Evolutionary conservation across 1,284 basidiomycete species (phyloP), one percentile per base, ranked within the genome.

Genomic region (Takashimella koratensis): DNA sequence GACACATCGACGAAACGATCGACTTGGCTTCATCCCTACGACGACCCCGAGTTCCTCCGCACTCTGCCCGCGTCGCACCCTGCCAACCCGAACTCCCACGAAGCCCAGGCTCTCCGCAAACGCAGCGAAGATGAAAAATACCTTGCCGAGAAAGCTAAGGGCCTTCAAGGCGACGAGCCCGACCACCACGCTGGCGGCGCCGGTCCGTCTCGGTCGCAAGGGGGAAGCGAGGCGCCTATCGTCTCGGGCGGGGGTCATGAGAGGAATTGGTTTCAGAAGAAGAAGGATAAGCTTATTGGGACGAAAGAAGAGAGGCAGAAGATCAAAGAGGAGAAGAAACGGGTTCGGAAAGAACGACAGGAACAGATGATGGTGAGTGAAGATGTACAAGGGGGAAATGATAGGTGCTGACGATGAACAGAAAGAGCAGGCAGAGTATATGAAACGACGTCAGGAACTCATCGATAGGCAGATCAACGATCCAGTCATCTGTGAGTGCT

Each of bases 21-120:
- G 3, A 66, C 55, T 27, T 74, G 72, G 72, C 16, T 66, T 12
- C 71, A 74, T 52, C 71, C 71, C 3, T 74, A 72, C 53, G 71
- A 74, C 47, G 71, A 72, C 49, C 67, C 69, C 1, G 66, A 64
- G 47, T 74, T 60, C 52, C 58, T 74, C n/a, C 43, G 54, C 4
- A 59, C 63, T 41, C 56, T 74, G 36, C 70, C 71, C 3, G 62
- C 65, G 13, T 57, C 59, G 5, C 70, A 74, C 49, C 71, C 71
- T 10, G 71, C 71, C 12, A 59, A 74, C 52, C 71, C 71, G 2
- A 58, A 69, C 39, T 70, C 67, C 11, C 48, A 49, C 23, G 56
- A 67, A 52, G 71, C 66, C 13, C 56, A 57, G 23, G 56, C 54
- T 5, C 52, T 67, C 6, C 46, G 64, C 1, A 57, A 64, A 42